Evolutionary conservation across 2,329 filamentous ascomycete genomes (phyloP).

Genomic region (Cordyceps javanica): DNA sequence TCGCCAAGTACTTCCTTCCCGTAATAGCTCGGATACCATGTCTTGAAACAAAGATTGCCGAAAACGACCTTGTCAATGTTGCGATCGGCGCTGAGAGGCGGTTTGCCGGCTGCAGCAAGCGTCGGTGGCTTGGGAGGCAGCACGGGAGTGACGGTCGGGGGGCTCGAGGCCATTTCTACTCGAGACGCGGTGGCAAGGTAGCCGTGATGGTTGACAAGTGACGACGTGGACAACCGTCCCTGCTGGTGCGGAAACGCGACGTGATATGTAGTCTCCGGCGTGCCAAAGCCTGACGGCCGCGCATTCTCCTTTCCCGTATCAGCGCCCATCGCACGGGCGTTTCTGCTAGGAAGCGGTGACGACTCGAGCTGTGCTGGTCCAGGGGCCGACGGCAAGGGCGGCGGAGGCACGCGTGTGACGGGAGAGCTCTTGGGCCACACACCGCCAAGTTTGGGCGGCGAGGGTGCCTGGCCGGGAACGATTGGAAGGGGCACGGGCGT

Average conservation of each 20-base stretch:
- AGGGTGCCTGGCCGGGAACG: slow-evolving; percentile 10
- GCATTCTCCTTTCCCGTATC: slow-evolving; percentile 20
- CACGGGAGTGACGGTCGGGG: slow-evolving; percentile 26
- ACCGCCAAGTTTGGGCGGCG: slow-evolving; percentile 8
- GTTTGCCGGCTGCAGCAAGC: slow-evolving; percentile 23
- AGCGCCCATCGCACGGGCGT: slow-evolving; percentile 19
- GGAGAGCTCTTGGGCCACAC: background rate
- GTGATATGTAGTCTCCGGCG: slow-evolving; percentile 37
- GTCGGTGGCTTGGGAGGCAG: slow-evolving; percentile 30
- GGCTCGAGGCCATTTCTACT: slow-evolving; percentile 22
- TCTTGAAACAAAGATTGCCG: slow-evolving; percentile 75
- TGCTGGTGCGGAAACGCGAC: slow-evolving; percentile 28
- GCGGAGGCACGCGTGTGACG: background rate
- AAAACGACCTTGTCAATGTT: slow-evolving; percentile 85
- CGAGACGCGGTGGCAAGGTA: slow-evolving; percentile 27
- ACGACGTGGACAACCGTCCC: slow-evolving; percentile 21
- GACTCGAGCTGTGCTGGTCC: background rate
- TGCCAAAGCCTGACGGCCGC: slow-evolving; percentile 30
- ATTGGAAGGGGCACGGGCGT: slow-evolving; percentile 14
- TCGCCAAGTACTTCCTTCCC: slow-evolving; percentile 62
- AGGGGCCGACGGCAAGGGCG: slow-evolving; percentile 16
- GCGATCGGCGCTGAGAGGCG: slow-evolving; percentile 48
- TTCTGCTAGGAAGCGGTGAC: slow-evolving; percentile 7
- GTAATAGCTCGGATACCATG: slow-evolving; percentile 93
- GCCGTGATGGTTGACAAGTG: slow-evolving; percentile 29